Evolutionary conservation across 2,329 filamentous ascomycete species (phyloP).

Genomic region (Hysterium pulicare): DNA sequence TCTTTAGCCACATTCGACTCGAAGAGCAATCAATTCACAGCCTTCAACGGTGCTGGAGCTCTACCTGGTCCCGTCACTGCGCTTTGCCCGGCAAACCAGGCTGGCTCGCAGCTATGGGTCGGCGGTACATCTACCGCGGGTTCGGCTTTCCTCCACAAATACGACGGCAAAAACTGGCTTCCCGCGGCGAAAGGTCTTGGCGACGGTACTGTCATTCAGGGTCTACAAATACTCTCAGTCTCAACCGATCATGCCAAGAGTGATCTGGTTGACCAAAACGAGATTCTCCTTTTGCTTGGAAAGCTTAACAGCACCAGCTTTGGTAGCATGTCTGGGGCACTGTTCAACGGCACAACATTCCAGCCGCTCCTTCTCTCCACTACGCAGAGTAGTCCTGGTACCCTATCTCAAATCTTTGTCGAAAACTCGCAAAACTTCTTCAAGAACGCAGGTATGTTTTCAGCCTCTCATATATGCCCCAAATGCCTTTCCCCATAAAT

Average conservation of each 20-base stretch:
- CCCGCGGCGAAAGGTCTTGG: conserved; percentile 63
- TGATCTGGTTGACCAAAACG: conserved; percentile 61
- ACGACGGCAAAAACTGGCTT: conserved; percentile 69
- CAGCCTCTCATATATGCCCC: background rate
- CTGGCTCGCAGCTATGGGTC: conserved; percentile 75
- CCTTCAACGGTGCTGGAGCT: conserved; percentile 57
- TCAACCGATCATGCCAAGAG: conserved; percentile 64
- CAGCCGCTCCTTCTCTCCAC: conserved; percentile 77
- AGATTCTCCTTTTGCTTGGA: conserved; percentile 81
- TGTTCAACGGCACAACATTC: conserved; percentile 81
- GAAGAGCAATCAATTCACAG: conserved; percentile 63
- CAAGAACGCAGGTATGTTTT: conserved; percentile 56
- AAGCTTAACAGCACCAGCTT: conserved; percentile 71
- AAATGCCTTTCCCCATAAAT: background rate
- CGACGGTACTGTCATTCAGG: conserved; percentile 65
- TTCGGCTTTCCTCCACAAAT: conserved; percentile 77
- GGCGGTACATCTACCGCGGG: conserved; percentile 68
- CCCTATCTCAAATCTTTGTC: conserved; percentile 77
- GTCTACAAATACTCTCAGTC: conserved; percentile 76
- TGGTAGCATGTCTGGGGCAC: conserved; percentile 77
- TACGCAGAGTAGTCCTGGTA: conserved; percentile 63
- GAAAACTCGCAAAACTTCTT: conserved; percentile 74
- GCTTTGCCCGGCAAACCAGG: conserved; percentile 68
- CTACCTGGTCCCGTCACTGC: conserved; percentile 79
- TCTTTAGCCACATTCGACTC: conserved; percentile 72